Percentiles rank a stretch among this genome's conserved stretches.
These are phyloP conservation scores for Artemisia annua DNA, from an alignment of 129 eudicot species.

Conservation along the genomic window DNA sequence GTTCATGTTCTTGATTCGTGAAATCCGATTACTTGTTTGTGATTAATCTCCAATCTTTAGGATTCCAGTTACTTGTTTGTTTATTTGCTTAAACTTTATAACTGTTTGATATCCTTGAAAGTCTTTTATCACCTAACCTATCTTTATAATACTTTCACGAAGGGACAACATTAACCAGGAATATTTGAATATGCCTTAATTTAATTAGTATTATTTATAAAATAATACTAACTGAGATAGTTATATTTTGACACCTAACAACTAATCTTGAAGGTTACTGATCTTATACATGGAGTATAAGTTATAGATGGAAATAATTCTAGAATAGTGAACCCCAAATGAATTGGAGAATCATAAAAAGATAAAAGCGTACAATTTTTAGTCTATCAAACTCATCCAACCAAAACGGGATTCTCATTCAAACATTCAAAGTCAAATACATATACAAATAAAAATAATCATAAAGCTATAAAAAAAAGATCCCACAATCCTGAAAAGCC, in stretches of 20 bases:
- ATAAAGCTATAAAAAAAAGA: constrained; percentile 20
- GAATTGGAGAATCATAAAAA: constrained; percentile 30
- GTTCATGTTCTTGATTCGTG: no score
- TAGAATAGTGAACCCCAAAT: constrained; percentile 24
- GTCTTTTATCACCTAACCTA: no score
- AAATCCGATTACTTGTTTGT: no score
- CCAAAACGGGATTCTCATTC: constrained; percentile 25
- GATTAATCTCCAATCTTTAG: no score
- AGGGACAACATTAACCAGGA: no score
- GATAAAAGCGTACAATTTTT: constrained; percentile 12
- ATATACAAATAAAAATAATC: constrained; percentile 8
- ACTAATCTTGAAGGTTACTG: neutral
- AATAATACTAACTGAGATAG: no score
- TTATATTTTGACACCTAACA: constrained; percentile 15
- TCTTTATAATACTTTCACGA: no score
- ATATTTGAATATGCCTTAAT: no score
- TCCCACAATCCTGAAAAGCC: constrained; percentile 21
- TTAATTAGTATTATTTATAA: no score
- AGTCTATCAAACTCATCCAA: constrained; percentile 36
- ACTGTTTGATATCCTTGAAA: no score
- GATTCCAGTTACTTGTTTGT: no score
- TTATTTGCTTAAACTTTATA: no score
- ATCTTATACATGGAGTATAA: neutral
- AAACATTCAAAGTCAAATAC: constrained; percentile 41
- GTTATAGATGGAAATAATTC: neutral